Base-by-base conservation (phyloP, 1,284 basidiomycete genomes). In the Leucoagaricus sp. region DNA sequence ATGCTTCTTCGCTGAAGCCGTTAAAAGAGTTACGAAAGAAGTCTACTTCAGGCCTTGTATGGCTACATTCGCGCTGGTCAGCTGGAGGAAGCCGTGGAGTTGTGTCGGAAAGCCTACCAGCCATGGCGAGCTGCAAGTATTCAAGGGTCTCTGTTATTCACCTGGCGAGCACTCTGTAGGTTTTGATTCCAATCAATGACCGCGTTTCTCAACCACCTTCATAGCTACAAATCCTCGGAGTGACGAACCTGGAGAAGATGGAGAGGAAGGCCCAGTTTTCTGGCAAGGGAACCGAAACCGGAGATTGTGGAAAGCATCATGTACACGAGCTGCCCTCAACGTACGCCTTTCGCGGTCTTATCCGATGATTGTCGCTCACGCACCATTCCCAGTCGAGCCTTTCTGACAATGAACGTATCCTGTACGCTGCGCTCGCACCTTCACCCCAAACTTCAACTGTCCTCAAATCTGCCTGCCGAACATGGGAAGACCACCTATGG, bases 401-500 rank as follows among this genome's bases (percentile, higher is more conserved):
- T 4, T 80, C 91, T 0, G 78, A 86, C 12, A 80, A 86, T 49
- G 96, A 98, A 69, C 85, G 94, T 13, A 83, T 88, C 0, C 74
- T 98, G 0, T 96, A 96, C 64, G 96, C 95, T 0, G 87, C 94
- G 0, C 82, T 99, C 6, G 87, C 89, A 0, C 95, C 95, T 3
- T 84, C 86, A 0, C 78, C 83, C 3, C 80, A 85, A 61, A 94
- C 96, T 4, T 83, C 92, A 0, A 78, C 77, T 5, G 80, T 94
- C 6, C 86, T 98, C 9, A 84, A 83, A 64, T 81, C 87, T 0
- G 88, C 91, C 3, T 96, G 94, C 67, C 76, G 87, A 33, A 90
- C 88, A 25, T 99, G 96, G 95, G 91, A 96, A 68, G 96, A 99
- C 67, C 86, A 94, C 62, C 79, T 98, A 0, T 99, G 96, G 97